Base-by-base conservation (phyloP, 805 yeast species). In the Kluyveromyces siamensis region DNA sequence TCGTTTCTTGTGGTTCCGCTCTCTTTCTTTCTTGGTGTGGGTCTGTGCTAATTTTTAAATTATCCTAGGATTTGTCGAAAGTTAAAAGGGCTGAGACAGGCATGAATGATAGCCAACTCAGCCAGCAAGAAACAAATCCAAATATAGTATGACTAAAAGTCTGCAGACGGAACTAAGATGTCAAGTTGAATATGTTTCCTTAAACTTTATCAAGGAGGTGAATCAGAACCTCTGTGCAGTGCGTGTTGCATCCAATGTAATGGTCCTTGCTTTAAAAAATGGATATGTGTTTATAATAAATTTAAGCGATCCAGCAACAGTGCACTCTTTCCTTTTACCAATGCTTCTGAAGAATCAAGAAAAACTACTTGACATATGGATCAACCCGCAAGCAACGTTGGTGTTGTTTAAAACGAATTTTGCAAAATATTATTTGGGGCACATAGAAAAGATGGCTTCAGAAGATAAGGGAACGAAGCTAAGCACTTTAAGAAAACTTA, bases 271-370 rank as follows among this genome's bases (percentile, higher is more conserved):
- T 0, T 68, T 80, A 48, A 68, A 68, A 44, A 65, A 73, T 8
- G 83, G 84, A 1, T 58, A 72, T 14, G 64, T 85, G n/a, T 77
- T 77, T 53, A 65, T 84, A n/a, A 83, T 86, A 33, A 80, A 84
- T 55, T 66, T 85, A 52, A 81, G 79, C 45, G 72, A 72, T 45
- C 93, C 93, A 1, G 79, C 83, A 36, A 71, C 70, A 8, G 81
- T 85, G 6, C 73, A 71, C 40, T 66, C 63, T 21, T 58, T 71
- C n/a, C 63, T 61, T 11, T 50, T 73, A 1, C 67, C 75, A 0
- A 50, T 60, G 19, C 37, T 60, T 16, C 40, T 50, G 6, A 47
- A 44, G 25, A 51, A 48, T 47, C 45, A 51, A 2, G 68, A 64
- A 46, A 52, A 47, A 36, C 35, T 63, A 16, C 42, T 57, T 25